Base-by-base conservation (phyloP, 1,284 basidiomycete genomes). In the Boletellus deceptivus region DNA sequence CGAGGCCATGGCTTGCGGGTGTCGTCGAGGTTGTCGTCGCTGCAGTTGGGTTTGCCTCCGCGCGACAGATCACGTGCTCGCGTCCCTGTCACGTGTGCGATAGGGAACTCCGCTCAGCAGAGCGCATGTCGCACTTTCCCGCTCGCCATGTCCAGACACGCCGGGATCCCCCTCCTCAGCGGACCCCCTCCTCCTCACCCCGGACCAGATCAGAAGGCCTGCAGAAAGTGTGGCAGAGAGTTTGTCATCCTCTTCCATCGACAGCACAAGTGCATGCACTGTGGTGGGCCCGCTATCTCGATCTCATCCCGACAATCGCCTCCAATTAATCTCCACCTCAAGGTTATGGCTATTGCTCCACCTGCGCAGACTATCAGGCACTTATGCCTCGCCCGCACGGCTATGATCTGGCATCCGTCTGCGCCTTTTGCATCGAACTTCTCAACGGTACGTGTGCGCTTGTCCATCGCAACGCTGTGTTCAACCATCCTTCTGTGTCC, bases 161-260 rank as follows among this genome's bases (percentile, higher is more conserved):
- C 45, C 25, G 87, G 87, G 34, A 69, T 90, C 50, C 87, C 87
- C 1, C 70, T 90, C 3, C 76, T 90, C 42, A 89, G 86, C 57
- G 85, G 86, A 1, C 80, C 75, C 3, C 80, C 81, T 3, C 70
- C 72, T 1, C 56, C 67, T 7, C 66, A 63, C 34, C 62, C 73
- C 0, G 62, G 70, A 18, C 61, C 67, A 22, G 61, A 68, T 17
- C 78, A 82, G 50, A 59, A 60, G 34, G 71, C 75, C 6, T 90
- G 87, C 57, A 77, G 85, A 62, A 88, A 83, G 63, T 90, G 87
- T 64, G 79, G 75, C 63, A 89, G 79, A 64, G 88, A 89, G 64
- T 89, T 90, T 67, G 83, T 77, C 59, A 62, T 86, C 31, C 55
- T 89, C 34, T 83, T 90, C 59, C 71, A 79, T 49, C 72, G 87